These are phyloP conservation scores for Leccinum pachyderme DNA, from an alignment of 1,284 basidiomycete species.

Conservation along the genomic window DNA sequence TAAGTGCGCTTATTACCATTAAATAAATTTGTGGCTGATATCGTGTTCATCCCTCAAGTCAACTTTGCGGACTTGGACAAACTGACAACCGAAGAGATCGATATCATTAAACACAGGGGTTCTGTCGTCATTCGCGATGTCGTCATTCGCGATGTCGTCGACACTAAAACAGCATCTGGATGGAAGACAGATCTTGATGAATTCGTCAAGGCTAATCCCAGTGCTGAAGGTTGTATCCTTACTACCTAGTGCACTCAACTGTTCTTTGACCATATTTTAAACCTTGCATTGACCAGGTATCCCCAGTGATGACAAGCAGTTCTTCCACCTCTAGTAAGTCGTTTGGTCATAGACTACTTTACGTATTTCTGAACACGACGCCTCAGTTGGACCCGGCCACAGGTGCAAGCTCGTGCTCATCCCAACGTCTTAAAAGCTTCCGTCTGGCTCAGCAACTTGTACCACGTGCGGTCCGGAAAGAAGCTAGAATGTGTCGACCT, in stretches of 20 bases:
- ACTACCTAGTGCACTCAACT: not conserved
- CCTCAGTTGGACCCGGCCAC: constrained; percentile 64
- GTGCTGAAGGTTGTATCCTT: constrained; percentile 42
- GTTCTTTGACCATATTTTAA: not conserved
- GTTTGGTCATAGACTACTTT: not conserved
- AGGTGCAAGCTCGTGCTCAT: constrained; percentile 72
- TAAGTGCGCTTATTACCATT: constrained; percentile 36
- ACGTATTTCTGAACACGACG: not conserved
- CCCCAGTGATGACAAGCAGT: constrained; percentile 63
- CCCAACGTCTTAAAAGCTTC: constrained; percentile 65
- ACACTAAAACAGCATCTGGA: constrained; percentile 47
- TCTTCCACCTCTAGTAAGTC: constrained; percentile 67
- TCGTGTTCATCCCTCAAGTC: constrained; percentile 43
- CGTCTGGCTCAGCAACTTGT: constrained; percentile 65
- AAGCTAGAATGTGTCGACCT: constrained; percentile 60
- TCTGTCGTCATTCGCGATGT: constrained; percentile 61
- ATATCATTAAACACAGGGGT: constrained; percentile 54
- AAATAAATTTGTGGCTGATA: not conserved
- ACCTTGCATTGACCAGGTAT: constrained; percentile 38
- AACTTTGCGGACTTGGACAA: constrained; percentile 42
- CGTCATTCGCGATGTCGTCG: constrained; percentile 62
- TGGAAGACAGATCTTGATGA: constrained; percentile 59
- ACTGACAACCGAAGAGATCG: constrained; percentile 45
- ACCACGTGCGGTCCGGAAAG: constrained; percentile 43
- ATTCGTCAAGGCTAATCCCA: constrained; percentile 57